Evolutionary conservation across 176 grass and related monocot species (phyloP).

Genomic region (Miscanthus lutarioriparius): DNA sequence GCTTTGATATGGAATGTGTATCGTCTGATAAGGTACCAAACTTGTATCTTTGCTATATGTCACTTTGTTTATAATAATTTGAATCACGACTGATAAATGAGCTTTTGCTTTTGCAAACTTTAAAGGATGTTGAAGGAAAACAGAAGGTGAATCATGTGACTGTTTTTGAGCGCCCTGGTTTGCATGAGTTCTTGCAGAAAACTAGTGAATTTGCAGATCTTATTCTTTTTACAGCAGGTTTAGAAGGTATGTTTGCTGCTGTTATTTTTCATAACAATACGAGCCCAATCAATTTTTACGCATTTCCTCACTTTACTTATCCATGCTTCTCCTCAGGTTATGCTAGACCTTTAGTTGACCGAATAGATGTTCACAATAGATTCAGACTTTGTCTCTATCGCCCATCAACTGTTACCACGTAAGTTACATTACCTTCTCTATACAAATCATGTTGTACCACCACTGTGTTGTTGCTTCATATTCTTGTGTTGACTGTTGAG

Average conservation of each 20-base stretch:
- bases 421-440: slow-evolving; percentile 43
- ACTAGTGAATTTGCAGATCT: slow-evolving; percentile 94
- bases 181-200: slow-evolving; percentile 89
- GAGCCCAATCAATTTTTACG: background rate
- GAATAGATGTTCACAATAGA: slow-evolving; percentile 83
- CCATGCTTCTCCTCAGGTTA: slow-evolving; percentile 66
- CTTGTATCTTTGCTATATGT: slow-evolving; percentile 8
- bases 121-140: slow-evolving; percentile 86
- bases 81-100: slow-evolving; percentile 32
- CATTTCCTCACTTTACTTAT: slow-evolving; percentile 2
- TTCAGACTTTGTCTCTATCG: slow-evolving; percentile 90
- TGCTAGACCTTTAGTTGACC: slow-evolving; percentile 94
- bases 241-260: slow-evolving; percentile 68
- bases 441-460: slow-evolving; percentile 26
- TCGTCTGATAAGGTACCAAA: slow-evolving; percentile 78
- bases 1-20: slow-evolving; percentile 93
- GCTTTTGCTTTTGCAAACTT: slow-evolving; percentile 17
- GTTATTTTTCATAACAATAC: slow-evolving; percentile 18
- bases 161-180: slow-evolving; percentile 96
- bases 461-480: background rate
- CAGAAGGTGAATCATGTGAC: slow-evolving; percentile 94
- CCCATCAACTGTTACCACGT: slow-evolving; percentile 95
- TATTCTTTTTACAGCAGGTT: slow-evolving; percentile 96
- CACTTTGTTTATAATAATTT: slow-evolving; percentile 30
- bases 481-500: background rate